Evolutionary conservation across 169 alveolate species (phyloP), one percentile per base, ranked within the genome.

Genomic region (Eimeria zaria): DNA sequence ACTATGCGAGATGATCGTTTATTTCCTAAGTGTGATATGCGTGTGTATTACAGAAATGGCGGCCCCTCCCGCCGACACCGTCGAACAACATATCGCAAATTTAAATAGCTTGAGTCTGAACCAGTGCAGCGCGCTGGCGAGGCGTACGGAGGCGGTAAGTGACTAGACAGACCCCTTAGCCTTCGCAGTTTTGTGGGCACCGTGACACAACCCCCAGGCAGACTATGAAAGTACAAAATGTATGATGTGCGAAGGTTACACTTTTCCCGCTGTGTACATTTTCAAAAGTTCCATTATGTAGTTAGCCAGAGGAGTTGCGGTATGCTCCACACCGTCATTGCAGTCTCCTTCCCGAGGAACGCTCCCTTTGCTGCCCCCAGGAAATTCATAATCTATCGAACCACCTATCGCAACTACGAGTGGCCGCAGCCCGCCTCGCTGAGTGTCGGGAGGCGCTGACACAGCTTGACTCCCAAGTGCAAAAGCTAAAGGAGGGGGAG

Each of bases 361-460:
- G 76, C 22, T 36, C 11, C 33, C n/a, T 41, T 39, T 58, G 76
- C 58, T 83, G 53, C 12, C 48, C 41, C 9, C 96, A 93, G 96
- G 96, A 93, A 58, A 58, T 93, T 48, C 94, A 93, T 55, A 93
- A 93, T 20, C 22, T 93, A 24, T 46, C 94, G 7, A 88, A 20
- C 36, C 96, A 93, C 48, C 48, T 93, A 91, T 44, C 88, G 58
- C 81, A 69, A 51, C 94, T 93, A 58, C 93, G 94, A n/a, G 60
- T 93, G 33, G 96, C 96, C 30, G 90, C 88, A 58, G 58, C 88
- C 41, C 85, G 94, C 81, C 89, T 93, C 44, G 85, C 84, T 11
- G 96, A 93, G 80, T 53, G 93, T 30, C 87, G 96, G 36, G 96
- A 93, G 51, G 96, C 96, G 51, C 81, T 93, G 71, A 36, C n/a